These are phyloP conservation scores for Diaporthe helianthi DNA, from an alignment of 2,329 filamentous ascomycete species.

Conservation along the genomic window DNA sequence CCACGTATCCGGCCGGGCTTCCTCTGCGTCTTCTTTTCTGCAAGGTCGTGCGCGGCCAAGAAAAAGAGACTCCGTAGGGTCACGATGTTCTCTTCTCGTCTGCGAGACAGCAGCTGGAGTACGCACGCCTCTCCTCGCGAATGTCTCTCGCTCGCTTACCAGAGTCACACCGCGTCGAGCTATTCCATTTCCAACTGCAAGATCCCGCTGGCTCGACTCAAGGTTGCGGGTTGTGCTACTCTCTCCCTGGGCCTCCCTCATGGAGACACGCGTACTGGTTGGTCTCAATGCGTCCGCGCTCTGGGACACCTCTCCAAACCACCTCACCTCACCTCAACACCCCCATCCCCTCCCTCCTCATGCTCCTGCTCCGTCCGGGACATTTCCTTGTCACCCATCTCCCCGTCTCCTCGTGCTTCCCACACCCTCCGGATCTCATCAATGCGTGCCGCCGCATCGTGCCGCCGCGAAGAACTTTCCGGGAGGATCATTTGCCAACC, in stretches of 20 bases:
- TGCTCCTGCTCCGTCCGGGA: not conserved
- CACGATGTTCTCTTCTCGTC: constrained; percentile 6
- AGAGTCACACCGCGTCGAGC: constrained; percentile 25
- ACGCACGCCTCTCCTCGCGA: constrained; percentile 1
- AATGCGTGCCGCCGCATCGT: constrained; percentile 8
- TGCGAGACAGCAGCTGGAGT: constrained; percentile 3
- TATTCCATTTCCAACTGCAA: constrained; percentile 17
- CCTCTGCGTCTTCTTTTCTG: not conserved
- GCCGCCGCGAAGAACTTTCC: constrained; percentile 14
- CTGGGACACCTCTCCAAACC: not conserved
- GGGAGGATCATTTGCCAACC: constrained; percentile 7
- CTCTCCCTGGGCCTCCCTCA: not conserved
- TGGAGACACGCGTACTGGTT: not conserved
- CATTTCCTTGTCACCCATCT: not conserved
- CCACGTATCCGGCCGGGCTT: constrained; percentile 19
- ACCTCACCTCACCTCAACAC: not conserved
- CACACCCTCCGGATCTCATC: constrained; percentile 12
- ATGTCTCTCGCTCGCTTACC: constrained; percentile 35
- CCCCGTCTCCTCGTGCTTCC: not conserved
- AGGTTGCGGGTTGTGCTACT: constrained; percentile 28
- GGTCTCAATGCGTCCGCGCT: not conserved
- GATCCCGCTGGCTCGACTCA: constrained; percentile 23
- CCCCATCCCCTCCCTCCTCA: too few species aligned
- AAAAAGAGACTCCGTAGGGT: not conserved
- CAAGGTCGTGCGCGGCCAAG: constrained; percentile 18